Evolutionary conservation across 768 basidiomycete species (phyloP), one percentile per base, ranked within the genome.

Genomic region (Leccinum fibrillosum): DNA sequence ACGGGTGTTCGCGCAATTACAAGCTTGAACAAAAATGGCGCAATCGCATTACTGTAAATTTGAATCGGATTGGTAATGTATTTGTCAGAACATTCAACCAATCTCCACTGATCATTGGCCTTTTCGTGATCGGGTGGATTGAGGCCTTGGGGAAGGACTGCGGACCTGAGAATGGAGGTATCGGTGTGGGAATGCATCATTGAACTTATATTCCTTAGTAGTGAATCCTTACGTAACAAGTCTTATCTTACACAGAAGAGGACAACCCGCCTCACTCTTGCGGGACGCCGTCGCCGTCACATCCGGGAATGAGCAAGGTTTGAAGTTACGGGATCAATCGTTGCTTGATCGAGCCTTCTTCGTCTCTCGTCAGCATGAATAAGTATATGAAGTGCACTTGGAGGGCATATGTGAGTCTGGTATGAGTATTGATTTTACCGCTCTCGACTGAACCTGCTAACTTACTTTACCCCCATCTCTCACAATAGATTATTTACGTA

Each of bases 281-380:
- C 39, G n/a, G 45, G 4, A 47, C 13, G n/a, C 23, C 56, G 23
- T 39, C 44, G n/a, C 23, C 56, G 23, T 39, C 44, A 6, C 35
- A n/a, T 42, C 32, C 32, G 7, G 57, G 11, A 30, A 30, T 26
- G 19, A 49, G 67, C 47, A 57, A 58, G 39, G 66, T 19, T 19
- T 42, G 39, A 42, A 42, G 39, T 42, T 19, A 10, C 39, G n/a
- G n/a, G 10, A 42, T 11, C 9, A 5, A 19, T 11, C n/a, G 19
- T 42, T 19, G 39, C n/a, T 39, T 39, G 39, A 39, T n/a, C 8
- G 39, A n/a, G 39, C 39, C n/a, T 19, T 9, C 9, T 19, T 42
- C 8, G 4, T 19, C 4, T 42, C 17, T 42, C 17, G 39, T 42
- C 39, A 42, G 37, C 17, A 39, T n/a, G 37, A n/a, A 39, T n/a